Evolutionary conservation across 192 early-diverging fungal genomes (phyloP), one percentile per base, ranked within the genome.

Genomic region (Entomortierella parvispora): DNA sequence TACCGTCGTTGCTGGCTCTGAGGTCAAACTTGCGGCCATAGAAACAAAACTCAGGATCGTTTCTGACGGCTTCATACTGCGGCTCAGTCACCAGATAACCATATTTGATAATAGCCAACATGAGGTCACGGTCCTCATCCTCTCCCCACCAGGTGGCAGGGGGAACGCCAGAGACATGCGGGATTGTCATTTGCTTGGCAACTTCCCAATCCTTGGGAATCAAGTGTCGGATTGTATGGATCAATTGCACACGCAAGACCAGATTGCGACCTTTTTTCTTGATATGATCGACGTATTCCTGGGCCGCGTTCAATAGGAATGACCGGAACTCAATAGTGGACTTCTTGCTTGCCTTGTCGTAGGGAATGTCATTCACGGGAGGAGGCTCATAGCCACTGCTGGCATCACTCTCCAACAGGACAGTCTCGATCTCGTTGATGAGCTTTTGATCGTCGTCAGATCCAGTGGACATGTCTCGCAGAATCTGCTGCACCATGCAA

Each of bases 111-210:
- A 94, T 92, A 5, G 93, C 93, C 46, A 94, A 77, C 60, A 95
- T 65, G 48, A 95, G 51, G 77, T 94, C 91, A 22, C 90, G 87
- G 58, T 95, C 94, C 78, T 94, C 90, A 28, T 89, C 79, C 12
- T 85, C 96, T 31, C 92, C 92, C 94, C 94, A 95, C 89, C 89
- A 90, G 10, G 62, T 48, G 6, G 79, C 81, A 31, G 89, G 88
- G 25, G 84, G 87, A n/a, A 76, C 61, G 18, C 81, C 82, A 37
- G 85, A 79, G 10, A 95, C 83, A 48, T 86, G 81, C 1, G 93
- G 93, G 71, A 95, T 90, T 2, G 65, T 53, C 60, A 89, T 85
- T 29, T 81, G 44, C 84, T 86, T 86, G 65, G 88, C 87, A 22
- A 81, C 80, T 37, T 87, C 83, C 83, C 83, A 89, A 40, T 89